Conservation (phyloP, 176 grass and related monocot genomes). For the Musa itinerans region DNA sequence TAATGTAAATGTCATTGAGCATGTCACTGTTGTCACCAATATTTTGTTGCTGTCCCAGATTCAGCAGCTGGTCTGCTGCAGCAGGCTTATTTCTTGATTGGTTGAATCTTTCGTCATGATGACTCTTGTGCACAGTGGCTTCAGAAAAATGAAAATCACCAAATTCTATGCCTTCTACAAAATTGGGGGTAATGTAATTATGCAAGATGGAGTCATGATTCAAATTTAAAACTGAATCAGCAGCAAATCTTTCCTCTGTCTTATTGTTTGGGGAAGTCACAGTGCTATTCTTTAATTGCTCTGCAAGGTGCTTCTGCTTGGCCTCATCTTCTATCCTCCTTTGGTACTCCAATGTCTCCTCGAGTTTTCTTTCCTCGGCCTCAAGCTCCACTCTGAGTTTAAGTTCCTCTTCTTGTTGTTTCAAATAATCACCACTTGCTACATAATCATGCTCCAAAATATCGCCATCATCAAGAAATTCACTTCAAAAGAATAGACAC, state of each 20-base stretch:
- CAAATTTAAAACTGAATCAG: conserved; percentile 24
- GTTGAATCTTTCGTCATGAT: conserved; percentile 5
- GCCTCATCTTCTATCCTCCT: conserved; percentile 68
- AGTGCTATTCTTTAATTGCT: conserved; percentile 38
- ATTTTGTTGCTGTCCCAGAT: conserved; percentile 2
- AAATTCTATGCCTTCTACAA: conserved; percentile 70
- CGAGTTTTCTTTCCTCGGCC: conserved; percentile 81
- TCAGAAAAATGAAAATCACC: conserved; percentile 67
- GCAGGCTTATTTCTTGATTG: conserved; percentile 16
- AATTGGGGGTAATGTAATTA: conserved; percentile 22
- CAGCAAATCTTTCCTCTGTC: conserved; percentile 15
- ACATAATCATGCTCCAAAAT: conserved; percentile 37
- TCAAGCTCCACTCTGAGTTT: conserved; percentile 51
- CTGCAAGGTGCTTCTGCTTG: conserved; percentile 56
- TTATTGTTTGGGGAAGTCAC: conserved; percentile 19
- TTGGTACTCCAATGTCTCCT: conserved; percentile 83
- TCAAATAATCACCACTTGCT: conserved; percentile 39
- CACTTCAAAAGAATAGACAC: conserved; percentile 45
- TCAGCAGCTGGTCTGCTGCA: conserved; percentile 23
- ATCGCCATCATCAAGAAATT: conserved; percentile 39
- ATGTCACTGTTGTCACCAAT: conserved; percentile 23
- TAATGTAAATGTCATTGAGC: conserved; percentile 22
- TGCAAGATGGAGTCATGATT: conserved; percentile 29
- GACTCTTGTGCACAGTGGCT: conserved; percentile 27
- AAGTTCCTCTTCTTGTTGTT: conserved; percentile 70